Evolutionary conservation across 371 early-diverging fungal species (phyloP), one percentile per base, ranked within the genome.

Genomic region (Fennellomyces sp.): DNA sequence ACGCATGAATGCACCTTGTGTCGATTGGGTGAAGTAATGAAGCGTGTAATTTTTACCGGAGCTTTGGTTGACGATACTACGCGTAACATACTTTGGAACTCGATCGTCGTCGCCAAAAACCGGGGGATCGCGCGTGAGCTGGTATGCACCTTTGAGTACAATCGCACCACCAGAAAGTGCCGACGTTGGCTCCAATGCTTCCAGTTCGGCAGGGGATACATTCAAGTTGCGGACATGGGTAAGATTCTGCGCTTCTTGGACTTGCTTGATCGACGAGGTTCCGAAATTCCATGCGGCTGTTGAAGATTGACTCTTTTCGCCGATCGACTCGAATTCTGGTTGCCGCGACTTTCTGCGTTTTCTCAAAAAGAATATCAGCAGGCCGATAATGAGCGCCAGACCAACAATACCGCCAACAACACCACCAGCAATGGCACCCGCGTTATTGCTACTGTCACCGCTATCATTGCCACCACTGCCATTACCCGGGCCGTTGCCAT

Each of bases 351-450:
- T 58, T 7, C 52, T 30, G n/a, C 52, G 62, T 38, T 58, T 47
- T 21, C 62, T 49, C 7, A 59, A 38, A 29, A 52, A 42, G 21
- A 61, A 54, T 21, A 63, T 36, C 13, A 61, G 21, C 25, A 53
- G 27, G 4, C 33, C 49, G 13, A 26, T 17, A 13, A 63, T 29
- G 13, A 56, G 45, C 15, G 61, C 64, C 5, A 61, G 23, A n/a
- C 39, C 58, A 21, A 45, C 64, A 19, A 66, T 33, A 26, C 61
- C 63, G n/a, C 70, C 70, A 21, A 70, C 61, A 0, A 61, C 66
- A 2, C 41, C 59, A 12, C 70, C 70, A 7, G 64, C 70, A 31
- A 69, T 65, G 19, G 56, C 50, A 52, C 64, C 64, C 19, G 51
- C 47, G 17, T 47, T 33, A 11, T 28, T 45, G 17, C 21, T 1